Evolutionary conservation across 2,329 filamentous ascomycete species (phyloP).

Genomic region (Colletotrichum graminicola): DNA sequence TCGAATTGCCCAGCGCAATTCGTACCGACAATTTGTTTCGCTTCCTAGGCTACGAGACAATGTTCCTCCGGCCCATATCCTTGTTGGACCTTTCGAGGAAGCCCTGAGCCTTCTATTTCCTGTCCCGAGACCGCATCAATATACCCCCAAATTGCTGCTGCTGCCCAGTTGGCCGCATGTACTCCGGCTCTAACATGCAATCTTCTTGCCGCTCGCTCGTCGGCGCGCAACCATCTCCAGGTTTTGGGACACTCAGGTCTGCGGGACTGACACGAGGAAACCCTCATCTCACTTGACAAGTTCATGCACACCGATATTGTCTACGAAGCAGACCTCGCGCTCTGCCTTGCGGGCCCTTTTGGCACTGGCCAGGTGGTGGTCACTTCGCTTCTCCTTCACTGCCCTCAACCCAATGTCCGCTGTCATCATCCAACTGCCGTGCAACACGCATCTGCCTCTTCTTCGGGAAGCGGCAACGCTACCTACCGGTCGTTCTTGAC

Average conservation of each 20-base stretch:
- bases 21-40: conserved; percentile 21
- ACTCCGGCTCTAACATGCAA: background rate
- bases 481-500: conserved; percentile 3
- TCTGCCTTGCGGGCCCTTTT: background rate
- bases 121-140: background rate
- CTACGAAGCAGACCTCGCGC: conserved; percentile 33
- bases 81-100: background rate
- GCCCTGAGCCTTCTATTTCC: background rate
- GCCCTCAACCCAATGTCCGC: conserved; percentile 17
- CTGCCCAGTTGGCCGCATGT: background rate
- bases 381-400: background rate
- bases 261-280: background rate
- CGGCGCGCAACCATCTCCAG: background rate
- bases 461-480: conserved; percentile 15
- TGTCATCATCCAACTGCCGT: conserved; percentile 21
- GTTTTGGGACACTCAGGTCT: background rate
- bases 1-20: conserved; percentile 7
- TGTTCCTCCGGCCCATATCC: conserved; percentile 13
- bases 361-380: background rate
- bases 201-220: background rate
- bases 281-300: conserved; percentile 29
- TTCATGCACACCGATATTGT: conserved; percentile 38
- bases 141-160: background rate
- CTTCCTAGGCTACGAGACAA: conserved; percentile 24
- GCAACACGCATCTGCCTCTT: conserved; percentile 8